phyloP scores from a whole-genome alignment of 441 rosid genomes.

The Hypseocharis bilobata region DNA sequence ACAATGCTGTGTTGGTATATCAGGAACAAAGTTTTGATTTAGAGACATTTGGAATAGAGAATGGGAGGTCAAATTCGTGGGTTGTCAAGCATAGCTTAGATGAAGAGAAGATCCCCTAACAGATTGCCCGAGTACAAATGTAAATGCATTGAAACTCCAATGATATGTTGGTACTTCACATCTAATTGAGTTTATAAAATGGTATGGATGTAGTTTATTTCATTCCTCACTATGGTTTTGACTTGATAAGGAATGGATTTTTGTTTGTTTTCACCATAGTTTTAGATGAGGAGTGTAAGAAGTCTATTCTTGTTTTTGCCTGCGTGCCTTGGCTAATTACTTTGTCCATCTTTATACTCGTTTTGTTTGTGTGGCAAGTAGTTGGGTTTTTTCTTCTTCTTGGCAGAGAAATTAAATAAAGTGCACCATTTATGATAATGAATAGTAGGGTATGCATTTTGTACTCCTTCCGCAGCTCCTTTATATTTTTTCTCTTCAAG shows the following conservation, averaged over 20 bases:
- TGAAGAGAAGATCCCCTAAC: slow-evolving; percentile 18
- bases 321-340: neutral
- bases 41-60: slow-evolving; percentile 22
- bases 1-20: neutral
- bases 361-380: neutral
- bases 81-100: slow-evolving; percentile 21
- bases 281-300: neutral
- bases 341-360: neutral
- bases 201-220: slow-evolving; percentile 11
- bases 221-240: slow-evolving; percentile 6
- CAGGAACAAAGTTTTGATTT: slow-evolving; percentile 87
- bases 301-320: neutral
- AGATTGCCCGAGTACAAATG: slow-evolving; percentile 27
- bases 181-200: slow-evolving; percentile 21
- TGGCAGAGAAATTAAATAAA: too few relatives aligned
- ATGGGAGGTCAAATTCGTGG: slow-evolving; percentile 9
- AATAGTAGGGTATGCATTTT: neutral
- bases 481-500: neutral
- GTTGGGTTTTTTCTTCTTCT: neutral
- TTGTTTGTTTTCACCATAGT: neutral
- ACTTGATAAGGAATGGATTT: neutral
- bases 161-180: slow-evolving; percentile 19
- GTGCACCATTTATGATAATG: too few relatives aligned
- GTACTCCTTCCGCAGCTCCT: neutral
- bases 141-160: slow-evolving; percentile 28